These are phyloP conservation scores for Colletotrichum ledebouriae DNA, from an alignment of 2,329 filamentous ascomycete genomes.

Conservation along the genomic window DNA sequence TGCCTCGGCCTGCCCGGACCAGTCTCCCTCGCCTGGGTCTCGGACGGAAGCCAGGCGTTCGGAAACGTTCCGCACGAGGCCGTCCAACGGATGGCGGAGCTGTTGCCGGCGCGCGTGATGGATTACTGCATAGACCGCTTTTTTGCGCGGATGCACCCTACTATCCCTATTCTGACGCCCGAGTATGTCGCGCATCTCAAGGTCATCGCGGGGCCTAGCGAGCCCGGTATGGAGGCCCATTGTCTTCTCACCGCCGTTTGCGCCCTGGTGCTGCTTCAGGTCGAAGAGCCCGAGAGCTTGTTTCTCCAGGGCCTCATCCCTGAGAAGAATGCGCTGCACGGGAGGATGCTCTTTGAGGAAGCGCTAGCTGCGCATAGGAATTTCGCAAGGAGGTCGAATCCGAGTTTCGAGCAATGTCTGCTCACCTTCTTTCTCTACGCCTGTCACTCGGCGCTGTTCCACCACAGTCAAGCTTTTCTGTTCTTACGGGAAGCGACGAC, in stretches of 20 bases:
- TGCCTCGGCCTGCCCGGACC: constrained; percentile 48
- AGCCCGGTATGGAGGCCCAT: constrained; percentile 52
- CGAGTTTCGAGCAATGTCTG: constrained; percentile 56
- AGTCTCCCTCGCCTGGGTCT: constrained; percentile 41
- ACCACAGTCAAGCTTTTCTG: constrained; percentile 59
- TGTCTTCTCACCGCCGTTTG: constrained; percentile 56
- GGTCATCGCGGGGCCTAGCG: constrained; percentile 43
- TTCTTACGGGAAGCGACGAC: constrained; percentile 60
- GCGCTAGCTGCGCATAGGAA: constrained; percentile 52
- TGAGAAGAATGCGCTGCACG: constrained; percentile 55
- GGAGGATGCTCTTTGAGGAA: constrained; percentile 54
- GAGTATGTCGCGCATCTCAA: constrained; percentile 53
- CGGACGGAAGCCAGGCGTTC: constrained; percentile 44
- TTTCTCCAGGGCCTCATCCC: constrained; percentile 51
- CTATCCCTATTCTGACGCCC: constrained; percentile 58
- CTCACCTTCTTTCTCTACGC: constrained; percentile 61
- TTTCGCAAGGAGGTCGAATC: constrained; percentile 51
- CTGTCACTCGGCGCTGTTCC: constrained; percentile 57
- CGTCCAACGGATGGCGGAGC: constrained; percentile 50
- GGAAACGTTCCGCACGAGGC: constrained; percentile 45
- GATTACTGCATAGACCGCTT: constrained; percentile 57
- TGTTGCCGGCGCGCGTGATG: constrained; percentile 52
- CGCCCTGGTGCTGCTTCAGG: constrained; percentile 58
- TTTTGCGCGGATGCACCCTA: constrained; percentile 56
- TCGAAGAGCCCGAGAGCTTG: constrained; percentile 53